Evolutionary conservation across 2,329 filamentous ascomycete genomes (phyloP).

Genomic region (Lasiodiplodia sp.): DNA sequence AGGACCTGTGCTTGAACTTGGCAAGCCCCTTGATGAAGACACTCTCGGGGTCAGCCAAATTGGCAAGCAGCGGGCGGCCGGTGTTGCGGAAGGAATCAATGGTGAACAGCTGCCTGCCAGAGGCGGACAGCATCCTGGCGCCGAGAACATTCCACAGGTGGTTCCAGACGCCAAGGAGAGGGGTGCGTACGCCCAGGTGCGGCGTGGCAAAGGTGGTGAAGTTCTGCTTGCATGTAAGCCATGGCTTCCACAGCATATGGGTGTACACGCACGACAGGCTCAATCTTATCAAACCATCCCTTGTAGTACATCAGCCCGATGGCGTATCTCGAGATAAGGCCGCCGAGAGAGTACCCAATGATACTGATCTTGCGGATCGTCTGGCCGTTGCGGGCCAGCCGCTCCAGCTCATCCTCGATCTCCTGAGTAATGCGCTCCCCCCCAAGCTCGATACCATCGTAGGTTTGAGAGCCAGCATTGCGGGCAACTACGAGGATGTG

Average conservation of each 20-base stretch:
- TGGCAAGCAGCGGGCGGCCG: slow-evolving; percentile 76
- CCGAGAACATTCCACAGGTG: slow-evolving; percentile 79
- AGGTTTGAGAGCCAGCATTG: slow-evolving; percentile 74
- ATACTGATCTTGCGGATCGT: slow-evolving; percentile 83
- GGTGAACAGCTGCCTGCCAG: slow-evolving; percentile 85
- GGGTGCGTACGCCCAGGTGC: slow-evolving; percentile 64
- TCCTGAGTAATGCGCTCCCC: slow-evolving; percentile 71
- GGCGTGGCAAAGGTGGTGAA: slow-evolving; percentile 91
- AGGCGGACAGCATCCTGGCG: slow-evolving; percentile 79
- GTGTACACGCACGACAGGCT: slow-evolving; percentile 73
- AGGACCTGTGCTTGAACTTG: slow-evolving; percentile 75
- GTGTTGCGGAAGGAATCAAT: slow-evolving; percentile 87
- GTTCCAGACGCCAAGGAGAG: slow-evolving; percentile 51
- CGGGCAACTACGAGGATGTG: slow-evolving; percentile 75
- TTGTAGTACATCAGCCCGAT: slow-evolving; percentile 83
- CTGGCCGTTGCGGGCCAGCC: slow-evolving; percentile 67
- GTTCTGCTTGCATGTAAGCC: slow-evolving; percentile 62
- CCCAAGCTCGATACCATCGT: slow-evolving; percentile 72
- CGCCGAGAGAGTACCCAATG: slow-evolving; percentile 88
- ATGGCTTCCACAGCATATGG: neutral
- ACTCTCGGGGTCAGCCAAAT: slow-evolving; percentile 82
- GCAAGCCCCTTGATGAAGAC: slow-evolving; percentile 84
- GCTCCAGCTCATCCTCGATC: slow-evolving; percentile 65
- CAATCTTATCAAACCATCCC: slow-evolving; percentile 78
- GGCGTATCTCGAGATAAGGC: slow-evolving; percentile 84